Percentiles rank a stretch among this genome's conserved stretches.
phyloP scores from a whole-genome alignment of 2,329 filamentous ascomycete species.

The Aspergillus sp. region DNA sequence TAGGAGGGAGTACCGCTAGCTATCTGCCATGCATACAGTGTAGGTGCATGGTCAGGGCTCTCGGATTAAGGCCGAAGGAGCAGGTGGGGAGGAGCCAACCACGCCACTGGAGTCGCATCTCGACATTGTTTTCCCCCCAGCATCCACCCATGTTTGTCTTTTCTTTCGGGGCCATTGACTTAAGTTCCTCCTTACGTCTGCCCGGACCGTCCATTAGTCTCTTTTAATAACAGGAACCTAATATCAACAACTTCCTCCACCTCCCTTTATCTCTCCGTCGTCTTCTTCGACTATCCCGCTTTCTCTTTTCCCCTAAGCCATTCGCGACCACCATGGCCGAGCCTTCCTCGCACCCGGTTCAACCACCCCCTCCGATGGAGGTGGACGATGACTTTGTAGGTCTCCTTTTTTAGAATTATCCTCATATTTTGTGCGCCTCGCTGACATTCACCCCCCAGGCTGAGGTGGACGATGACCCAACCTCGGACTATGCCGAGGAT shows the following conservation, averaged over 20 bases:
- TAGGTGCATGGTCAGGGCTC: too few species aligned
- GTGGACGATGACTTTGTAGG: not conserved
- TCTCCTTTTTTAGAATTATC: not conserved
- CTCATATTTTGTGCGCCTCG: not conserved
- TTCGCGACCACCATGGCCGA: not conserved
- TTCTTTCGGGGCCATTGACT: too few species aligned
- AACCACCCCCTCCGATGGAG: not conserved
- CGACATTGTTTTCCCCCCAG: not conserved
- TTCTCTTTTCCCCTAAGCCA: not conserved
- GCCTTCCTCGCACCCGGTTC: not conserved
- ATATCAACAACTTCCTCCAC: not conserved
- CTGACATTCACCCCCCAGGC: constrained; percentile 3
- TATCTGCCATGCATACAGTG: too few species aligned
- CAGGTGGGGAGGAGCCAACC: not conserved
- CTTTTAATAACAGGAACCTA: too few species aligned
- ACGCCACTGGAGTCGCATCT: not conserved
- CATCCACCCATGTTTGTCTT: not conserved
- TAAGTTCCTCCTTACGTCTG: too few species aligned
- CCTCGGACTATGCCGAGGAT: constrained; percentile 17
- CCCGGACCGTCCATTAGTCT: too few species aligned
- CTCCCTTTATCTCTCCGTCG: not conserved
- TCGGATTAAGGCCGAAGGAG: not conserved
- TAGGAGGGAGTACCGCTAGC: too few species aligned
- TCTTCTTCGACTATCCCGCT: too few species aligned
- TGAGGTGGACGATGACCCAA: constrained; percentile 5